These are phyloP conservation scores for Medicago ruthenica DNA, from an alignment of 306 rosid genomes.

Conservation along the genomic window DNA sequence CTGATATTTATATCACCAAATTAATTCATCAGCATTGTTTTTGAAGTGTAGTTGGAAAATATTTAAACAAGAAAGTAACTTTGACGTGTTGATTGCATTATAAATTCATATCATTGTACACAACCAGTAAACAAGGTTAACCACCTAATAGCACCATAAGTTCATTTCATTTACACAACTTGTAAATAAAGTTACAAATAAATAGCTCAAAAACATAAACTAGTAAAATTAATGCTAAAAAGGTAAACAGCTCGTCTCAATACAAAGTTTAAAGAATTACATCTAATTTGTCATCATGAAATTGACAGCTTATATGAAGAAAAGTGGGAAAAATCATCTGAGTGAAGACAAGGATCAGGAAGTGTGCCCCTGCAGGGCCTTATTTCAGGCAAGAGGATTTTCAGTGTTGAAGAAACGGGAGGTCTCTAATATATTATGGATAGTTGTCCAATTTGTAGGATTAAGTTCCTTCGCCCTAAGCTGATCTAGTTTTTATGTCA, in stretches of 20 bases:
- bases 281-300: conserved; percentile 7
- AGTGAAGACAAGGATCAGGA: background rate
- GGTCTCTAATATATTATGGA: background rate
- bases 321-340: background rate
- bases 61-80: conserved; percentile 11
- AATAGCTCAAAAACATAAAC: background rate
- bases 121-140: conserved; percentile 4
- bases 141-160: conserved; percentile 6
- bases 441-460: background rate
- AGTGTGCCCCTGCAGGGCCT: background rate
- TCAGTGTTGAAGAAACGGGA: background rate
- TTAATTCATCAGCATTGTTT: conserved; percentile 29
- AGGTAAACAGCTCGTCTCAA: background rate
- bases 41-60: background rate
- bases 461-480: background rate
- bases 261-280: conserved; percentile 9
- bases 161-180: conserved; percentile 20
- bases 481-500: background rate
- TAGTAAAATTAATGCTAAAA: conserved; percentile 10
- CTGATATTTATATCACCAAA: conserved; percentile 12
- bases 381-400: background rate
- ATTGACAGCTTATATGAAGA: background rate
- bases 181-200: background rate
- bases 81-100: background rate
- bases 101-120: background rate